Percentiles rank a stretch among this genome's conserved stretches.
phyloP scores from a whole-genome alignment of 257 asterid genomes.

The Solanum virginianum region DNA sequence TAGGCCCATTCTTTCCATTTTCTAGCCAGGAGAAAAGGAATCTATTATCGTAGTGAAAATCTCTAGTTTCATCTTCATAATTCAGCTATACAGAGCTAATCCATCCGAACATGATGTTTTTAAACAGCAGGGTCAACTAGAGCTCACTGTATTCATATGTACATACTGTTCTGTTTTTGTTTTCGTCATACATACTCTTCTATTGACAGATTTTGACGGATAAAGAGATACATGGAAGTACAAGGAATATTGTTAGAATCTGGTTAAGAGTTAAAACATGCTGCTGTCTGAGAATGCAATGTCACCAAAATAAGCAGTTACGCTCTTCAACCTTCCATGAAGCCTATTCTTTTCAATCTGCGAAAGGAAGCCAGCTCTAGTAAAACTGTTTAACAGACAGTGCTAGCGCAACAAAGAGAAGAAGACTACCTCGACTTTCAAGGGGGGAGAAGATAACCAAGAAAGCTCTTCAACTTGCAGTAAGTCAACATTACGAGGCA shows the following conservation, averaged over 20 bases:
- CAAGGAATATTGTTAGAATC: not conserved
- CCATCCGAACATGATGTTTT: not conserved
- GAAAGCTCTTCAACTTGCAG: slow-evolving; percentile 57
- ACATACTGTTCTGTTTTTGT: not conserved
- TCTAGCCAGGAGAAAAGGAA: not conserved
- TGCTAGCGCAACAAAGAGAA: not conserved
- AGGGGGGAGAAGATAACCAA: slow-evolving; percentile 79
- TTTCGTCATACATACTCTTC: not conserved
- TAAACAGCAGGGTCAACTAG: not conserved
- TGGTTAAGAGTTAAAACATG: not conserved
- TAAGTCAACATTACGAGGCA: slow-evolving; percentile 60
- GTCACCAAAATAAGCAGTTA: slow-evolving; percentile 52
- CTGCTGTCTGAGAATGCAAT: slow-evolving; percentile 3
- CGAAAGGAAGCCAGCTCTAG: not conserved
- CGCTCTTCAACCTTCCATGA: slow-evolving; percentile 37
- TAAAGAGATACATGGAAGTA: not conserved
- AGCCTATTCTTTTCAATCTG: slow-evolving; percentile 62
- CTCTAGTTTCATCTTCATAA: not conserved
- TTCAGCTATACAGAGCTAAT: not conserved
- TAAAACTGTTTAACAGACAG: not conserved
- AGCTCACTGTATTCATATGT: not conserved
- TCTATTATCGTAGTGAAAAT: not conserved
- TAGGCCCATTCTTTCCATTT: not conserved
- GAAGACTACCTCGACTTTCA: slow-evolving; percentile 38
- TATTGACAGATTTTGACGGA: not conserved